A percentile compares a stretch with the other conserved stretches of the same genome.
Conservation (phyloP, 768 basidiomycete genomes). For the Naganishia friedmannii region DNA sequence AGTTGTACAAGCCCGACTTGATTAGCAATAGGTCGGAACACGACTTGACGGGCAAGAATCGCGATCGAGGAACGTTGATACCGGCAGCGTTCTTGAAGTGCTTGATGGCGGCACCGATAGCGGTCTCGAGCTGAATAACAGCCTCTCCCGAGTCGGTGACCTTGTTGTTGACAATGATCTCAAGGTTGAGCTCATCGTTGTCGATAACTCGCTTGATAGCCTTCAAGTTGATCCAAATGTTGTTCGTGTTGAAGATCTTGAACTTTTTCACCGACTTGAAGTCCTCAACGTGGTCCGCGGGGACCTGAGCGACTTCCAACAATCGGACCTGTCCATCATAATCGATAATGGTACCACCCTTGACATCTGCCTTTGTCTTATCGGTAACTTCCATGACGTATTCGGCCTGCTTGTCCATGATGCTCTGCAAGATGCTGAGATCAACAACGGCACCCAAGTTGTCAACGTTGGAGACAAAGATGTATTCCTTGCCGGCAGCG, state of each 20-base stretch:
- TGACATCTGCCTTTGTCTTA: constrained; percentile 90
- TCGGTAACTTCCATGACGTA: constrained; percentile 95
- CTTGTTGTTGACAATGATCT: constrained; percentile 82
- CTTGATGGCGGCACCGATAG: constrained; percentile 90
- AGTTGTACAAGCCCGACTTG: constrained; percentile 87
- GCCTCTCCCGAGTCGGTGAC: constrained; percentile 78
- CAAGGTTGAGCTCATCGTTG: constrained; percentile 76
- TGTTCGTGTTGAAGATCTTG: constrained; percentile 59
- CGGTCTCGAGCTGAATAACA: constrained; percentile 86
- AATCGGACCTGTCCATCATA: constrained; percentile 84
- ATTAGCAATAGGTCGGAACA: constrained; percentile 63
- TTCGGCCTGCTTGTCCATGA: constrained; percentile 75
- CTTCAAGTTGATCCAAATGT: constrained; percentile 56
- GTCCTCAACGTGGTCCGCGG: constrained; percentile 86
- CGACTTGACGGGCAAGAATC: constrained; percentile 79
- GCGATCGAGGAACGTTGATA: constrained; percentile 88
- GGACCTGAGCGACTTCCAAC: constrained; percentile 91
- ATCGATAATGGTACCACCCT: constrained; percentile 79
- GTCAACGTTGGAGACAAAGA: constrained; percentile 96
- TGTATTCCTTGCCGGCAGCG: constrained; percentile 89
- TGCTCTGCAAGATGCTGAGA: constrained; percentile 73
- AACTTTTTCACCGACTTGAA: constrained; percentile 90
- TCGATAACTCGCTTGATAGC: constrained; percentile 90
- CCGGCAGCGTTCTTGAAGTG: constrained; percentile 83
- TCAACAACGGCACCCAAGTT: constrained; percentile 90